Base-by-base conservation (phyloP, 75 land plant species). In the Sequoia sempervirens region DNA sequence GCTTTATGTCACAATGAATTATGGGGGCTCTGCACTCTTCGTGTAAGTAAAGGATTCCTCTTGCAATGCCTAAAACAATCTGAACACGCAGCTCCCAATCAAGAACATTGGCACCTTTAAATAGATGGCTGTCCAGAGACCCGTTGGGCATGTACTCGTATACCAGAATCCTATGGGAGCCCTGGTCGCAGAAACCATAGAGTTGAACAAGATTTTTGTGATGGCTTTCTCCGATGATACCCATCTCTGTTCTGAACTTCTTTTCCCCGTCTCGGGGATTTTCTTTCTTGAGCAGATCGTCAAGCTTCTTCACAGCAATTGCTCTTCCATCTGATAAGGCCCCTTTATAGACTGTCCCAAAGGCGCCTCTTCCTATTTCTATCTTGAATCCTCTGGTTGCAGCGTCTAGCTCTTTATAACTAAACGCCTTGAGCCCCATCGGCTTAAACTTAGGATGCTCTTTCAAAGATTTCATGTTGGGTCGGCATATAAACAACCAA, bases 121-220 rank as follows among this genome's bases (percentile, higher is more conserved):
- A 80, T 18, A 89, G 69, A 69, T 52, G 58, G 64, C 74, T 41
- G 30, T 79, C 86, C 23, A 89, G 75, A 38, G 89, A 88, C 5
- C 90, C 89, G 32, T 89, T 81, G 56, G 66, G 76, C 88, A 87
- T 85, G 83, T 73, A 85, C 78, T 85, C 86, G 30, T 87, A 87
- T 30, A 87, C 86, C 30, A 87, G 78, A 5, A 87, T 41, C 30
- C 79, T 53, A 37, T 87, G 87, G 20, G 20, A 64, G 30, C 83
- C 79, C 56, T 80, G 64, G 5, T 41, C 53, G 73, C 91, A 89
- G 80, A 81, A 89, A 0, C 91, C 91, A 18, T 83, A 40, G 50
- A 89, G 68, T 11, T 66, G 86, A 10, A 89, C 91, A 18, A 89
- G 86, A 66, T 87, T 89, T 54, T 83, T 87, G 78, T 89, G 91